phyloP scores from a whole-genome alignment of 176 grass and related monocot genomes.

The Cymbopogon citratus region DNA sequence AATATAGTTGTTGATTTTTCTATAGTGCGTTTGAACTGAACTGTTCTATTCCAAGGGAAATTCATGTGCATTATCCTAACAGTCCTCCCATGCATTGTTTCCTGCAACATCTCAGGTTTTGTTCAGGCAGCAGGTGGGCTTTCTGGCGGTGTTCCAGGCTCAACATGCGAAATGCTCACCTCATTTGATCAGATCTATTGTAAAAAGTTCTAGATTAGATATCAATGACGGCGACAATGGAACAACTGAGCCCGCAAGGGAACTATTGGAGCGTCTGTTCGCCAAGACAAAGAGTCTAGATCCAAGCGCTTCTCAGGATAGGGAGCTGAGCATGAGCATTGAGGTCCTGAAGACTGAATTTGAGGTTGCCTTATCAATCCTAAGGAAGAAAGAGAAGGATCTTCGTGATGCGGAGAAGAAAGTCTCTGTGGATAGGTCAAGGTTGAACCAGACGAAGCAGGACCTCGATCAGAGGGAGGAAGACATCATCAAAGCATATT shows the following conservation, averaged over 20 bases:
- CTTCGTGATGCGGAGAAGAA: constrained; percentile 51
- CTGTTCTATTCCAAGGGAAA: neutral
- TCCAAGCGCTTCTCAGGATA: constrained; percentile 29
- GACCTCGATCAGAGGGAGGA: constrained; percentile 60
- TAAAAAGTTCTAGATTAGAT: constrained; percentile 36
- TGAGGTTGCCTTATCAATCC: constrained; percentile 51
- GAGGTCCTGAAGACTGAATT: constrained; percentile 67
- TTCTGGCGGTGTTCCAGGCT: constrained; percentile 32
- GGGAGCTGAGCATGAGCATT: constrained; percentile 50
- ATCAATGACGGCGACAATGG: constrained; percentile 50
- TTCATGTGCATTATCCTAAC: constrained; percentile 15
- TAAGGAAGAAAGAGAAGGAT: constrained; percentile 60
- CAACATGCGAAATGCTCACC: constrained; percentile 40
- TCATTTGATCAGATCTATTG: constrained; percentile 39
- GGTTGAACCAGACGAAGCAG: constrained; percentile 56
- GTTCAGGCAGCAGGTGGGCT: constrained; percentile 40
- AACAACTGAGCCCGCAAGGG: constrained; percentile 46
- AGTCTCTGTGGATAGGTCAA: constrained; percentile 47
- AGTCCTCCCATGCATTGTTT: constrained; percentile 1
- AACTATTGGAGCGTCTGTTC: constrained; percentile 63
- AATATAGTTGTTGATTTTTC: neutral
- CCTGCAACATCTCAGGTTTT: constrained; percentile 32
- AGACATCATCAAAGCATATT: constrained; percentile 51
- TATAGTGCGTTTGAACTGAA: neutral
- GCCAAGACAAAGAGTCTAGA: constrained; percentile 57